These are phyloP conservation scores for Candida chilensis DNA, from an alignment of 805 yeast species.

Conservation along the genomic window DNA sequence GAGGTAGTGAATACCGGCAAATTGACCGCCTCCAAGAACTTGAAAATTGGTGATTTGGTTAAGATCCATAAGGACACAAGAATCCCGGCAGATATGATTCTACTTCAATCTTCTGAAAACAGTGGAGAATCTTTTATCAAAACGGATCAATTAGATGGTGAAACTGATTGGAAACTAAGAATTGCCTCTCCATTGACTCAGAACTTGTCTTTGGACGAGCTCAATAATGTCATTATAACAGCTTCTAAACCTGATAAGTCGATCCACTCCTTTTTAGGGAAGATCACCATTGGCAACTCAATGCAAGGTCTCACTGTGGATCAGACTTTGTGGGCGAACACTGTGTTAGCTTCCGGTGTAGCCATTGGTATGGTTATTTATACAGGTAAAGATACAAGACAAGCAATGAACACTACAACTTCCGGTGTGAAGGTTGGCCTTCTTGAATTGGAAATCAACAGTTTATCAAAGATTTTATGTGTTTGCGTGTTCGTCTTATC, in stretches of 20 bases:
- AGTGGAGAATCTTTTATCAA: slow-evolving; percentile 88
- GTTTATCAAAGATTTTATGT: slow-evolving; percentile 81
- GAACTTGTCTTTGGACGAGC: slow-evolving; percentile 34
- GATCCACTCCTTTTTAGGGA: slow-evolving; percentile 77
- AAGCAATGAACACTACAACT: slow-evolving; percentile 84
- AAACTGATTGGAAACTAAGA: slow-evolving; percentile 96
- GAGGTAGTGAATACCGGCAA: slow-evolving; percentile 45
- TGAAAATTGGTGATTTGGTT: slow-evolving; percentile 83
- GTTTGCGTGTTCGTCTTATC: slow-evolving; percentile 76
- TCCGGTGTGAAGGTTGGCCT: slow-evolving; percentile 86
- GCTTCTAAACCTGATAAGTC: slow-evolving; percentile 80
- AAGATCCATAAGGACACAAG: slow-evolving; percentile 72
- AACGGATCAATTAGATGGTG: slow-evolving; percentile 98
- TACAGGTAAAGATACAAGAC: slow-evolving; percentile 91
- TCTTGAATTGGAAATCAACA: slow-evolving; percentile 84
- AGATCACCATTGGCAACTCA: slow-evolving; percentile 47
- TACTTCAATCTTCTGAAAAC: slow-evolving; percentile 73
- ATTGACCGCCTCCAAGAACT: slow-evolving; percentile 40
- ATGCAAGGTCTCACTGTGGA: slow-evolving; percentile 70
- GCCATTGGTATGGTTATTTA: slow-evolving; percentile 84
- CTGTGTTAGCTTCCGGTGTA: slow-evolving; percentile 90
- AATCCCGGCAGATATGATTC: slow-evolving; percentile 88
- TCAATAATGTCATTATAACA: slow-evolving; percentile 46
- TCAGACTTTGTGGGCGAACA: slow-evolving; percentile 96
- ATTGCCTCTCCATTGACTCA: slow-evolving; percentile 74